A percentile compares a stretch with the other conserved stretches of the same genome.
These are phyloP conservation scores for Calonectria pteridis DNA, from an alignment of 2,329 filamentous ascomycete species.

Conservation along the genomic window DNA sequence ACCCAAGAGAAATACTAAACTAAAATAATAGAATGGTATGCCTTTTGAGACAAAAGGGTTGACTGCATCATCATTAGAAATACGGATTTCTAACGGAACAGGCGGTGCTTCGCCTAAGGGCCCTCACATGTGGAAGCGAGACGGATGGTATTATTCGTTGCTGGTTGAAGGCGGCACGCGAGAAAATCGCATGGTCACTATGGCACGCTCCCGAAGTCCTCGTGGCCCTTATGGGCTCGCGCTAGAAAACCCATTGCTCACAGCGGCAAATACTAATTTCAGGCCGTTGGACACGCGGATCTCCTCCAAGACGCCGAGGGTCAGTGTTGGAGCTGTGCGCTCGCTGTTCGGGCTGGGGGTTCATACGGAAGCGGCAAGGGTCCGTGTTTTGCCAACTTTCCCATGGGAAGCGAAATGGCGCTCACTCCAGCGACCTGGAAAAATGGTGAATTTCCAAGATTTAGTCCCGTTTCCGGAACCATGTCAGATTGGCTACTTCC, in stretches of 20 bases:
- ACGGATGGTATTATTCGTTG: neutral
- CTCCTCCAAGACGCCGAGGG: neutral
- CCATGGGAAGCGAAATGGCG: neutral
- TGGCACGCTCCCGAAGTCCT: neutral
- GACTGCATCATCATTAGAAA: neutral
- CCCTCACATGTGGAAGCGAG: neutral
- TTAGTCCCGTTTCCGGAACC: neutral
- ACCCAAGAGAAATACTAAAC: slow-evolving; percentile 88
- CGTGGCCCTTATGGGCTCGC: neutral
- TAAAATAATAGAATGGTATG: slow-evolving; percentile 89
- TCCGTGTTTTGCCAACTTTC: neutral
- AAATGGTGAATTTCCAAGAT: neutral
- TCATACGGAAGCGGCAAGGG: neutral
- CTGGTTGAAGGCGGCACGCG: neutral
- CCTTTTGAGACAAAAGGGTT: neutral
- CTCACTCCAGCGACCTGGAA: slow-evolving; percentile 4
- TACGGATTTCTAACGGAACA: no score
- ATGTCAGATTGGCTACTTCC: neutral
- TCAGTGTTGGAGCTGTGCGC: neutral
- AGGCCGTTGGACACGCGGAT: neutral
- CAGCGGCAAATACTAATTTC: neutral
- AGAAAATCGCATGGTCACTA: neutral
- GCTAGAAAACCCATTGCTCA: neutral
- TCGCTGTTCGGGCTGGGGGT: neutral
- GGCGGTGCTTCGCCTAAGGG: neutral